Percentiles rank a stretch among this genome's conserved stretches.
These are phyloP conservation scores for Candida peoriensis DNA, from an alignment of 805 yeast genomes.

Conservation along the genomic window DNA sequence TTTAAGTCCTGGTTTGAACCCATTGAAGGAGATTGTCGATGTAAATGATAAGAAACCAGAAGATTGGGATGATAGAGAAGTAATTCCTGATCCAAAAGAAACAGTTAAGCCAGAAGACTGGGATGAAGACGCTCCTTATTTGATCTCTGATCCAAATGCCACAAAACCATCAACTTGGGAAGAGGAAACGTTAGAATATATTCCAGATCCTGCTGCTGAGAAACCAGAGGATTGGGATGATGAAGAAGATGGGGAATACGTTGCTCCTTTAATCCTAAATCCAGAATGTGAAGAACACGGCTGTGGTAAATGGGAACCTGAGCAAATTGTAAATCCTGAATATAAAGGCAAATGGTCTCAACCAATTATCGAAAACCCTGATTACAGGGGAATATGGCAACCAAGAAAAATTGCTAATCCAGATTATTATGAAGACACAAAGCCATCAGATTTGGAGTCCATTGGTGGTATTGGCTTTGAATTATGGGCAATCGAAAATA, in stretches of 20 bases:
- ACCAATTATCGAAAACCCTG: conserved; percentile 67
- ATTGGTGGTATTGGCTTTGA: conserved; percentile 86
- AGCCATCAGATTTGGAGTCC: conserved; percentile 57
- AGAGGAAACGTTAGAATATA: conserved; percentile 50
- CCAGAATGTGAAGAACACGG: conserved; percentile 70
- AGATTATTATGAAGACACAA: conserved; percentile 50
- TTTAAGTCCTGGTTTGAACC: conserved; percentile 63
- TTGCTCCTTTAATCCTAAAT: conserved; percentile 62
- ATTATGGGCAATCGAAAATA: conserved; percentile 78
- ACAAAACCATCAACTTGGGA: conserved; percentile 77
- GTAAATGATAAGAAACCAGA: conserved; percentile 58
- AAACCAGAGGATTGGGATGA: conserved; percentile 85
- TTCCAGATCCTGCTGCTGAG: conserved; percentile 62
- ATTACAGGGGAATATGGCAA: conserved; percentile 73
- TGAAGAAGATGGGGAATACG: conserved; percentile 85
- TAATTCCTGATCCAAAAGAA: conserved; percentile 63
- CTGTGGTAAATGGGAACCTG: conserved; percentile 80
- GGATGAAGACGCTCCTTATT: conserved; percentile 65
- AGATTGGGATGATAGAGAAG: conserved; percentile 73
- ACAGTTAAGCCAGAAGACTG: conserved; percentile 75
- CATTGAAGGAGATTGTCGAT: conserved; percentile 61
- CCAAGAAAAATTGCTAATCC: conserved; percentile 70
- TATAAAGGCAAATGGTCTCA: conserved; percentile 78
- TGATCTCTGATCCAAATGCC: conserved; percentile 64
- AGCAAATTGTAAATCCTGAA: conserved; percentile 58